Percentiles rank a stretch among this genome's conserved stretches.
These are phyloP conservation scores for Rhizopus microsporus DNA, from an alignment of 371 early-diverging fungal species.

Conservation along the genomic window DNA sequence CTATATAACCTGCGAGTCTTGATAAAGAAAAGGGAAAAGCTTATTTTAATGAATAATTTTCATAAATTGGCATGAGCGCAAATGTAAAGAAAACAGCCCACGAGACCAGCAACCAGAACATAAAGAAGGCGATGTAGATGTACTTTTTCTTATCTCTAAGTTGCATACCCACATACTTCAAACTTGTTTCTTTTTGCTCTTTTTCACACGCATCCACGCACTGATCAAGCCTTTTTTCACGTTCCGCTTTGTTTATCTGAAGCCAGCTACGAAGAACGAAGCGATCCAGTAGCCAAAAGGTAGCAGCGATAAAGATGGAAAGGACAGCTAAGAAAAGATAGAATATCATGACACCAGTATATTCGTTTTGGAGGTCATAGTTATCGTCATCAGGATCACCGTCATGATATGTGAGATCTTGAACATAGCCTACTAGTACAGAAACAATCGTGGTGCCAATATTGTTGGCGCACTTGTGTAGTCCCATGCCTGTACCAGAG, in stretches of 20 bases:
- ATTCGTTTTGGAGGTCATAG: conserved; percentile 34
- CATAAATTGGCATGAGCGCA: conserved; percentile 52
- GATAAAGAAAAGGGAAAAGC: not conserved
- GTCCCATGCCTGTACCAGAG: conserved; percentile 52
- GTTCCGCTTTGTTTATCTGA: conserved; percentile 35
- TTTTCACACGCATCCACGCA: conserved; percentile 21
- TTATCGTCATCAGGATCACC: conserved; percentile 37
- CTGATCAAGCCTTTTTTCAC: conserved; percentile 24
- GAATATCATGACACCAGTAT: conserved; percentile 47
- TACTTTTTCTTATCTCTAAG: conserved; percentile 28
- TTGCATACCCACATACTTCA: conserved; percentile 16
- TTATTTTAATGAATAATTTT: conserved; percentile 28
- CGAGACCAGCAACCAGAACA: conserved; percentile 40
- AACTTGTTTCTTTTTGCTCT: conserved; percentile 6
- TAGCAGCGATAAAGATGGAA: conserved; percentile 23
- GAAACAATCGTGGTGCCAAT: conserved; percentile 54
- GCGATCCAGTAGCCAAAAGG: conserved; percentile 43
- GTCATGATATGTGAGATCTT: conserved; percentile 51
- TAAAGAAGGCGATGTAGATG: conserved; percentile 28
- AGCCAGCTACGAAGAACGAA: conserved; percentile 38
- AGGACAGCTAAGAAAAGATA: conserved; percentile 34
- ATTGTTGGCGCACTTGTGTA: conserved; percentile 53
- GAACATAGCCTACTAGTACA: conserved; percentile 50
- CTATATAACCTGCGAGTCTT: too few species aligned
- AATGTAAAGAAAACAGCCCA: conserved; percentile 48